A percentile compares a stretch with the other conserved stretches of the same genome.
Evolutionary conservation across 257 asterid genomes (phyloP).

Genomic region (Rauvolfia tetraphylla): DNA sequence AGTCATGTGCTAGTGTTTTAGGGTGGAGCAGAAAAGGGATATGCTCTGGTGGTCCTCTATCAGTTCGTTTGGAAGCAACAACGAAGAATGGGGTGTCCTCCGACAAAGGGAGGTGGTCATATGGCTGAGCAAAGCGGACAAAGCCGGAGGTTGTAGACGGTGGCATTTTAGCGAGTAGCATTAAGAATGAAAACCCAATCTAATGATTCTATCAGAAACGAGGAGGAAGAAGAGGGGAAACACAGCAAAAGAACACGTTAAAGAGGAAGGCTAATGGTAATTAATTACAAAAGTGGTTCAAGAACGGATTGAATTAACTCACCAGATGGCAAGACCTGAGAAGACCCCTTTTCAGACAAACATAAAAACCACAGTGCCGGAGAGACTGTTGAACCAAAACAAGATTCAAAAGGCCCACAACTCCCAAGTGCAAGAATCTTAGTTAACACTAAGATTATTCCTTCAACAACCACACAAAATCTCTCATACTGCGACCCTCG

Average conservation of each 20-base stretch:
- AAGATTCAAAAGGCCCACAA: constrained; percentile 37
- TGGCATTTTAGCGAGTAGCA: no score
- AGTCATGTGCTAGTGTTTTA: no score
- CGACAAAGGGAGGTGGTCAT: no score
- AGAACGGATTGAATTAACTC: constrained; percentile 26
- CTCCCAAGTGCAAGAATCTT: constrained; percentile 11
- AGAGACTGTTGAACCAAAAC: constrained; percentile 28
- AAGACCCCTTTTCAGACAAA: constrained; percentile 17
- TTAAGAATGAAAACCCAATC: constrained; percentile 3
- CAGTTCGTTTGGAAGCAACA: no score
- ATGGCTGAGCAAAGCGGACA: no score
- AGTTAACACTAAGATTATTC: no score
- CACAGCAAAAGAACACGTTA: not conserved
- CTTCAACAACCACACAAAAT: constrained; percentile 16
- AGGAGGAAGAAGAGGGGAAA: not conserved
- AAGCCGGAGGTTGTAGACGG: no score
- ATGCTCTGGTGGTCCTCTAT: no score
- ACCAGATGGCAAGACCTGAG: constrained; percentile 71
- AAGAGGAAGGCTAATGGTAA: not conserved
- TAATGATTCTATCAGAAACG: not conserved
- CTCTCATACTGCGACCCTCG: not conserved
- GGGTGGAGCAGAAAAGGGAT: no score
- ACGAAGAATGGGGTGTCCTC: no score
- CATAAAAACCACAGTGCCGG: not conserved
- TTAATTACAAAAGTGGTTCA: constrained; percentile 6